A percentile compares a stretch with the other conserved stretches of the same genome.
phyloP scores from a whole-genome alignment of 805 yeast genomes.

The Pichia occidentalis region DNA sequence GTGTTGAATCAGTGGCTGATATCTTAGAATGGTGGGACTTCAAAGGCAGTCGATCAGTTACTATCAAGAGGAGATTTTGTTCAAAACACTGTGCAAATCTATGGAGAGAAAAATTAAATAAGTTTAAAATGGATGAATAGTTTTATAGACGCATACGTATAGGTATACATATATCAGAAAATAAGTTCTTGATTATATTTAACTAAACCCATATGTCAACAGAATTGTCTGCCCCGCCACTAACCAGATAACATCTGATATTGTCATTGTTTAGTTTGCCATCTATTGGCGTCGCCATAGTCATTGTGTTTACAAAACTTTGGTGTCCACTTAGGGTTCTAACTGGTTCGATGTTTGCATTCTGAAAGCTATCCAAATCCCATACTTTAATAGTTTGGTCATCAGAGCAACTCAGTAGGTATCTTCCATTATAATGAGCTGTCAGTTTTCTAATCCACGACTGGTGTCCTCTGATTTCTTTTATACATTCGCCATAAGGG shows the following conservation, averaged over 20 bases:
- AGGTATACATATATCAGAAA: too few species aligned
- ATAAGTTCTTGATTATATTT: too few species aligned
- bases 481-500: slow-evolving; percentile 54
- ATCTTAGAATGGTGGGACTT: slow-evolving; percentile 65
- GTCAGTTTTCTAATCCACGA: slow-evolving; percentile 76
- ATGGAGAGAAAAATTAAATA: slow-evolving; percentile 25
- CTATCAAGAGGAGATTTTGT: slow-evolving; percentile 51
- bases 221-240: slow-evolving; percentile 56
- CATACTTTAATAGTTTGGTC: slow-evolving; percentile 72
- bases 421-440: slow-evolving; percentile 72
- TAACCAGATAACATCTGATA: slow-evolving; percentile 57
- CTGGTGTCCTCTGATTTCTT: slow-evolving; percentile 64
- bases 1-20: slow-evolving; percentile 53
- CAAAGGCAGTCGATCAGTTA: slow-evolving; percentile 41
- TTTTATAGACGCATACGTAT: not conserved
- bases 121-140: slow-evolving; percentile 1
- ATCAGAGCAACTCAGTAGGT: slow-evolving; percentile 67
- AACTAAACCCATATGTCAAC: slow-evolving; percentile 45
- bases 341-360: slow-evolving; percentile 21
- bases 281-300: slow-evolving; percentile 41
- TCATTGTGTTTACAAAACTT: slow-evolving; percentile 66
- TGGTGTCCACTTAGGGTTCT: slow-evolving; percentile 51
- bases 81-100: slow-evolving; percentile 39
- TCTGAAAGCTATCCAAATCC: slow-evolving; percentile 44
- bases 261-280: slow-evolving; percentile 29